Percentiles rank a stretch among this genome's conserved stretches.
Conservation (phyloP, 2,329 filamentous ascomycete species). For the Fusarium pseudonygamai region DNA sequence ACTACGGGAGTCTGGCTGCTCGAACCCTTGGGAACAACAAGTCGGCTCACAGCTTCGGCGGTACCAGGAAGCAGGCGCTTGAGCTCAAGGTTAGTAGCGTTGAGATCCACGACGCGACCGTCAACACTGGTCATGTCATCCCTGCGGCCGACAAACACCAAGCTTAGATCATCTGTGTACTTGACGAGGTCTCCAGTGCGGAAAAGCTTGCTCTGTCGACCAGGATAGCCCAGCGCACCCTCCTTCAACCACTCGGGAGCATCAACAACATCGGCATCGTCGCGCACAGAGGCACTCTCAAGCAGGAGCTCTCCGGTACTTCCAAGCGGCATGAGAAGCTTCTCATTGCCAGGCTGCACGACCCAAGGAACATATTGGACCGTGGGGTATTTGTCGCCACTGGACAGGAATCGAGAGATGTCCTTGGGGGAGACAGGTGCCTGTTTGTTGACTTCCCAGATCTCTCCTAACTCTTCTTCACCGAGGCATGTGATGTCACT, state of each 20-base stretch:
- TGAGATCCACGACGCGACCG: constrained; percentile 40
- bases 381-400: constrained; percentile 37
- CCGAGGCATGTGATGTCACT: constrained; percentile 49
- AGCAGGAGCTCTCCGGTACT: constrained; percentile 50
- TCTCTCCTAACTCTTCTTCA: constrained; percentile 49
- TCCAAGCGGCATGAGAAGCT: constrained; percentile 45
- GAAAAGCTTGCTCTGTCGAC: constrained; percentile 37
- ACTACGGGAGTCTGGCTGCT: constrained; percentile 36
- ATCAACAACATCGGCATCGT: constrained; percentile 7
- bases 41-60: constrained; percentile 18
- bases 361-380: constrained; percentile 43
- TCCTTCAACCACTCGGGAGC: constrained; percentile 38
- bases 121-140: constrained; percentile 36
- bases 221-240: constrained; percentile 20
- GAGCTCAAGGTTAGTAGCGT: constrained; percentile 37
- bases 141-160: constrained; percentile 39
- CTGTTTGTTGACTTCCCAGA: constrained; percentile 45
- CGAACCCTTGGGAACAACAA: constrained; percentile 31
- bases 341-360: constrained; percentile 38
- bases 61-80: constrained; percentile 31
- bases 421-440: constrained; percentile 25
- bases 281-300: constrained; percentile 39
- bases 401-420: constrained; percentile 24
- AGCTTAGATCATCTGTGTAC: constrained; percentile 35
- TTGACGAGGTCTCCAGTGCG: constrained; percentile 42